Evolutionary conservation across 331 rosid genomes (phyloP).

Genomic region (Spiraea crenata): DNA sequence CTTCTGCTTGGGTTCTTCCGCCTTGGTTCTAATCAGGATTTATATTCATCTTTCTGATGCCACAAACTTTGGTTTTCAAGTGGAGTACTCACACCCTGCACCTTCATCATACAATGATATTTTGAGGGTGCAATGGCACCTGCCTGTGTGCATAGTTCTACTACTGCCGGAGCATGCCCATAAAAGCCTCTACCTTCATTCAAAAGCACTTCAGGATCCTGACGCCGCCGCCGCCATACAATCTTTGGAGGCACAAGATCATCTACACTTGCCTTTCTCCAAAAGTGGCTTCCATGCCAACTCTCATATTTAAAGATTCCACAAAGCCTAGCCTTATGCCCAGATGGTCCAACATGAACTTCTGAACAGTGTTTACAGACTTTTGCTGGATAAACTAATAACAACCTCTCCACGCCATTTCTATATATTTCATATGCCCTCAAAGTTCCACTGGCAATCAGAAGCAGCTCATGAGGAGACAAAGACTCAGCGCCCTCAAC

Average conservation of each 20-base stretch:
- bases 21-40: constrained; percentile 24
- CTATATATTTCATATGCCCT: constrained; percentile 75
- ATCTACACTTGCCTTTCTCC: constrained; percentile 73
- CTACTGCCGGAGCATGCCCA: constrained; percentile 71
- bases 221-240: constrained; percentile 71
- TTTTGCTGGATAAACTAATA: constrained; percentile 74
- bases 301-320: constrained; percentile 80
- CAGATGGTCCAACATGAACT: constrained; percentile 91
- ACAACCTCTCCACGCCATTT: constrained; percentile 65
- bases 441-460: constrained; percentile 54
- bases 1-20: constrained; percentile 43
- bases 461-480: constrained; percentile 43
- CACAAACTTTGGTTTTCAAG: constrained; percentile 27
- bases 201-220: constrained; percentile 75
- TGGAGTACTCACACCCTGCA: constrained; percentile 55
- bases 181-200: constrained; percentile 62
- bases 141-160: constrained; percentile 73
- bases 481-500: constrained; percentile 31
- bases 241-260: constrained; percentile 73
- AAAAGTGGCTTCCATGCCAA: constrained; percentile 77
- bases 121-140: constrained; percentile 59
- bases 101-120: constrained; percentile 72
- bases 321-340: constrained; percentile 80
- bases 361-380: constrained; percentile 86
- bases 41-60: constrained; percentile 16